Evolutionary conservation across 2,329 filamentous ascomycete species (phyloP), one percentile per base, ranked within the genome.

Genomic region (Alternaria sp.): DNA sequence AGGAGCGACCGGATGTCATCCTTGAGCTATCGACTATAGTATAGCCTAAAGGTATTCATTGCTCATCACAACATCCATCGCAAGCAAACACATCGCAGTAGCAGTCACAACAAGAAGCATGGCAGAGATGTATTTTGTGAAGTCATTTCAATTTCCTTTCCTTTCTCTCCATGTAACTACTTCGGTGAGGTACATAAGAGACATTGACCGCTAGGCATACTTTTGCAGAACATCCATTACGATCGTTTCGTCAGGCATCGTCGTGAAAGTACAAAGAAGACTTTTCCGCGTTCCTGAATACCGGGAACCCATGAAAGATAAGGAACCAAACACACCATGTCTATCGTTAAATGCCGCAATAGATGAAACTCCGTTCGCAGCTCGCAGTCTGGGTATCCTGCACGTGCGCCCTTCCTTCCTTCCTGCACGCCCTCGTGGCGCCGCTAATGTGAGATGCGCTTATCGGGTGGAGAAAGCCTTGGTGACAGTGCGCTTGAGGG

Each of bases 401-500:
- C 58, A 68, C 60, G 66, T 70, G 71, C 69, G 61, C 64, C 64
- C 60, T 57, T 63, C 62, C 60, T 70, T 67, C 57, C 64, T 57
- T 56, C 65, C 59, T 53, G 55, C 66, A 53, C 63, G 55, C 61
- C 59, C 55, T 49, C 46, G 49, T 53, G 49, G 54, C 46, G 22
- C 43, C 41, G 43, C 34, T 60, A 60, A 34, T 45, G n/a, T 41
- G 54, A 41, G 62, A 63, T 58, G 62, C 68, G 60, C 62, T 71
- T 94, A 97, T 83, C 92, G 90, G 79, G 92, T 94, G 69, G 92
- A 90, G 92, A 97, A 97, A 76, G 92, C 94, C 91, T 98, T 99
- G 84, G 95, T 99, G 76, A 99, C 94, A 74, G 97, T 89, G 79
- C 95, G 89, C 93, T 98, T 99, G 69, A 99, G 89, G 64, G 93